Evolutionary conservation across 1,139 yeast species (phyloP).

Genomic region (Diutina mesorugosa): DNA sequence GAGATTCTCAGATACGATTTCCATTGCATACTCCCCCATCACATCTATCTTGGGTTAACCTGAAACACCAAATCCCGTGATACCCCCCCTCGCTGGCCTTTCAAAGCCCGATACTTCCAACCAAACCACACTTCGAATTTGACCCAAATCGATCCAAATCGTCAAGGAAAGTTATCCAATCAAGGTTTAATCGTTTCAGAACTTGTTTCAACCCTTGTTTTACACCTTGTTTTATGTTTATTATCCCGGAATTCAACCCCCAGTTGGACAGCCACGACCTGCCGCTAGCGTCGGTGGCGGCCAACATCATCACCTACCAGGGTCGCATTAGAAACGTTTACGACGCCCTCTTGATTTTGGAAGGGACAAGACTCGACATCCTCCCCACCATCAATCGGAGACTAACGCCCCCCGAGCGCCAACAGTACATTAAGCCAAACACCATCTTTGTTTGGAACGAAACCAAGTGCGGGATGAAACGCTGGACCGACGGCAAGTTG

Average conservation of each 20-base stretch:
- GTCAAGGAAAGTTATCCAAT: too few species aligned
- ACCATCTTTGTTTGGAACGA: conserved; percentile 64
- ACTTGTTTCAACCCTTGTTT: too few species aligned
- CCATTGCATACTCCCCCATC: too few species aligned
- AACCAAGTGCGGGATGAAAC: conserved; percentile 53
- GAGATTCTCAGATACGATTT: too few species aligned
- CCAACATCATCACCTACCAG: conserved; percentile 26
- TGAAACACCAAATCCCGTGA: too few species aligned
- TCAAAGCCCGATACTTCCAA: too few species aligned
- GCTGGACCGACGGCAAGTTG: conserved; percentile 67
- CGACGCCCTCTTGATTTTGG: conserved; percentile 55
- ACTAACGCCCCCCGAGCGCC: conserved; percentile 45
- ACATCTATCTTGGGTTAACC: too few species aligned
- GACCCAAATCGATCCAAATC: too few species aligned
- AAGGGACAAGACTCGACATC: conserved; percentile 45
- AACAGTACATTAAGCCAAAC: conserved; percentile 37
- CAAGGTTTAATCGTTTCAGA: too few species aligned
- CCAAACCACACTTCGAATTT: too few species aligned
- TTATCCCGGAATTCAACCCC: conserved; percentile 9
- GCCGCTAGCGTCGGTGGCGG: not conserved
- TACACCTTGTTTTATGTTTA: conserved; percentile 6
- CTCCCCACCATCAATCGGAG: conserved; percentile 50
- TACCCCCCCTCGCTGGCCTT: too few species aligned
- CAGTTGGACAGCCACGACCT: not conserved
- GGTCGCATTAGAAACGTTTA: conserved; percentile 44